Evolutionary conservation across 768 basidiomycete genomes (phyloP), one percentile per base, ranked within the genome.

Genomic region (Rhizopogon salebrosus): DNA sequence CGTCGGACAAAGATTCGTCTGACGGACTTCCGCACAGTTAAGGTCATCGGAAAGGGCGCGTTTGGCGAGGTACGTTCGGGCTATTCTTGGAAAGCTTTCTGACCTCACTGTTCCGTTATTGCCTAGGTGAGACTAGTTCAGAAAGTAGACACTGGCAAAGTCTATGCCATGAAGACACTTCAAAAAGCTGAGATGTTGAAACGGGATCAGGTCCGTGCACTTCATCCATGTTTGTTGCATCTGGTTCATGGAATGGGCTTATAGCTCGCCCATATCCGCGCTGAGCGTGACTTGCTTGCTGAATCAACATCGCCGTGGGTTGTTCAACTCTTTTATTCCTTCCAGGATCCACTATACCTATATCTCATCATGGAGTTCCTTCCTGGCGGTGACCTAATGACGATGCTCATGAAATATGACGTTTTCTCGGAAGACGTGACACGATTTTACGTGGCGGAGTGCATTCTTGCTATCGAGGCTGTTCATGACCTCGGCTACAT

Each of bases 321-420:
- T 45, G 95, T 98, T 2, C 95, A 97, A 63, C 76, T 98, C 16
- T 98, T 89, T 77, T 98, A 97, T 71, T 97, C 95, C 35, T 98
- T 98, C 79, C 95, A 99, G 69, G 97, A 98, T 68, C 83, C 90
- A 1, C 75, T 92, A 49, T 98, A 95, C 66, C 83, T 99, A 24
- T 99, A 98, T 73, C 82, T 99, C 55, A 90, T 99, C 75, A 99
- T 99, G 95, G 87, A 89, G 71, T 89, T 87, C 70, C 76, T 84
- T 40, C 82, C 83, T 35, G 95, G 95, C 41, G 95, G 95, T n/a
- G 95, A 99, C 68, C 76, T 99, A 57, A 98, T 99, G 95, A 98
- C 97, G 11, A 99, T 98, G 95, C 76, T 99, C 61, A 99, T 99
- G 87, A 98, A 98, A 71, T 98, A 99, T 71, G 95, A 98, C 69